Evolutionary conservation across 306 rosid genomes (phyloP).

Genomic region (Alnus glutinosa): DNA sequence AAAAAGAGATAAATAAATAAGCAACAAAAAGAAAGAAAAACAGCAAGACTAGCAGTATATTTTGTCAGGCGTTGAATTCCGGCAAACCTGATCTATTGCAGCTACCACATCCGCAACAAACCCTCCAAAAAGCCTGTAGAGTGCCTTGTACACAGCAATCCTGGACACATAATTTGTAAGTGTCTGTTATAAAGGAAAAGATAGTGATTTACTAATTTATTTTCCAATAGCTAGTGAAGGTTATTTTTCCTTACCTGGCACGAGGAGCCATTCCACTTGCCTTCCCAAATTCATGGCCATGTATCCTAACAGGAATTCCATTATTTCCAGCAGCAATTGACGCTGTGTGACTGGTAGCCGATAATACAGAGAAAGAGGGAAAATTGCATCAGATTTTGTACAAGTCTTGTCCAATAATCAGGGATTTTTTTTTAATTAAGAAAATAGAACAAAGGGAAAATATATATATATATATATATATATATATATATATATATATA

Average conservation of each 20-base stretch:
- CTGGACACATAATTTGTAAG: slow-evolving; percentile 46
- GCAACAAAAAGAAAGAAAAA: background rate
- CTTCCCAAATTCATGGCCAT: slow-evolving; percentile 94
- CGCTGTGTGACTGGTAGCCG: slow-evolving; percentile 82
- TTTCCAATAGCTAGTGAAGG: slow-evolving; percentile 11
- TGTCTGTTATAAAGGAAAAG: slow-evolving; percentile 26
- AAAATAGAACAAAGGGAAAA: background rate
- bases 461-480: no score
- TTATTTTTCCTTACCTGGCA: slow-evolving; percentile 74
- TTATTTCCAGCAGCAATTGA: slow-evolving; percentile 99
- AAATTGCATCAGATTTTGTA: slow-evolving; percentile 10
- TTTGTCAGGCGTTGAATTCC: slow-evolving; percentile 20
- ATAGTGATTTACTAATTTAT: slow-evolving; percentile 30
- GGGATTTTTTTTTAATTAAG: background rate
- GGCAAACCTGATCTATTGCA: slow-evolving; percentile 91
- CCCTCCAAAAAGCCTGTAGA: slow-evolving; percentile 95
- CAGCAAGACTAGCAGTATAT: slow-evolving; percentile 7
- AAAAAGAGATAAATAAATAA: background rate
- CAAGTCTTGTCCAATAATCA: background rate
- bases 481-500: no score
- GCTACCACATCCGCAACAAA: slow-evolving; percentile 98
- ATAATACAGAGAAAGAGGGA: slow-evolving; percentile 23
- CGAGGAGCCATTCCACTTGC: slow-evolving; percentile 99
- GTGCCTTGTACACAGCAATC: slow-evolving; percentile 98
- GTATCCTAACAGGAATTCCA: slow-evolving; percentile 93